Conservation (phyloP, 2,329 filamentous ascomycete genomes). For the Botrytis elliptica region DNA sequence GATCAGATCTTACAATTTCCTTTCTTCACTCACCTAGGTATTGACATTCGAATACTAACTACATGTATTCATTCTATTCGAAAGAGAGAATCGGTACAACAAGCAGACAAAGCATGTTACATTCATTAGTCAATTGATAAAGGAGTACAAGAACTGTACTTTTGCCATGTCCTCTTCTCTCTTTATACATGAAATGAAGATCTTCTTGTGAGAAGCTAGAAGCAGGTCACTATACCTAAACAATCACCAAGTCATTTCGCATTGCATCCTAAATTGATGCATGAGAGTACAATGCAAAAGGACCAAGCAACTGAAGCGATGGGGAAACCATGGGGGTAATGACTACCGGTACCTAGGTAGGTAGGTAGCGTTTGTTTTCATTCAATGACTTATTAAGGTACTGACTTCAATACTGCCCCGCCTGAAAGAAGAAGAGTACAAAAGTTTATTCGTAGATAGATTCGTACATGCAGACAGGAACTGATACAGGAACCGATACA, state of each 20-base stretch:
- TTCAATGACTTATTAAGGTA: background rate
- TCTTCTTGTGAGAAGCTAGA: background rate
- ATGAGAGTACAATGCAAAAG: constrained; percentile 8
- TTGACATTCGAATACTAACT: background rate
- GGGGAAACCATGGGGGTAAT: background rate
- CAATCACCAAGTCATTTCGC: background rate
- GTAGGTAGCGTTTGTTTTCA: background rate
- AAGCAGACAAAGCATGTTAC: background rate
- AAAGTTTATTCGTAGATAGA: background rate
- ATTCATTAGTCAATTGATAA: background rate
- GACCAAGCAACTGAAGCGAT: constrained; percentile 4
- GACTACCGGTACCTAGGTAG: background rate
- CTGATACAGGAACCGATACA: background rate
- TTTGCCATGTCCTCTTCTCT: background rate
- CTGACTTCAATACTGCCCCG: background rate
- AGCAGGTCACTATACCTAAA: background rate
- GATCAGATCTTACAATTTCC: background rate
- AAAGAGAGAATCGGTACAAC: background rate
- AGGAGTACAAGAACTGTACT: background rate
- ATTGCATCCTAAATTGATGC: constrained; percentile 12
- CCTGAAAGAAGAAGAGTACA: background rate
- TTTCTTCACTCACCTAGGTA: background rate
- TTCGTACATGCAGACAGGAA: background rate
- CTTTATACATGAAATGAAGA: background rate
- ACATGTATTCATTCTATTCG: background rate